phyloP scores from a whole-genome alignment of 164 flowering plant species.

The Malania oleifera region DNA sequence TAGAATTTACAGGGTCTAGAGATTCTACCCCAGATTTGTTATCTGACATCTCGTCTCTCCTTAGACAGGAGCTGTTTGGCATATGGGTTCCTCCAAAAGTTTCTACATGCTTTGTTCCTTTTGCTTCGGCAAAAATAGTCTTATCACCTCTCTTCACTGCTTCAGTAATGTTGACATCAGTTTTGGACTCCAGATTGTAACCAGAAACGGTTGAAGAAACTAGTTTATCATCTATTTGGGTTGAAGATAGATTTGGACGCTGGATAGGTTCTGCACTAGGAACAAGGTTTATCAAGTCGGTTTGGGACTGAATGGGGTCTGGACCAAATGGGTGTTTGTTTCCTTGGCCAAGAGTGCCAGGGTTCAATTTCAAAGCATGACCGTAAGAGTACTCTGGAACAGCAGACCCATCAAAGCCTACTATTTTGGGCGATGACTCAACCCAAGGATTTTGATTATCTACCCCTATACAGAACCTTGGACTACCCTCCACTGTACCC shows the following conservation, averaged over 20 bases:
- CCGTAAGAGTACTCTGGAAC: constrained; percentile 38
- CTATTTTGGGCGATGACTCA: constrained; percentile 38
- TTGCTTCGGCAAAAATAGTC: constrained; percentile 17
- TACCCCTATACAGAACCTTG: constrained; percentile 35
- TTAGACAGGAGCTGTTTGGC: constrained; percentile 11
- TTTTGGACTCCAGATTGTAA: constrained; percentile 13
- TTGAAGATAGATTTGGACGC: constrained; percentile 20
- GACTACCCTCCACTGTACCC: constrained; percentile 42
- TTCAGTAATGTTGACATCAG: constrained; percentile 16
- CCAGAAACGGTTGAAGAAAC: constrained; percentile 18
- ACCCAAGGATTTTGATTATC: constrained; percentile 51
- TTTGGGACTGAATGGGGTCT: constrained; percentile 24
- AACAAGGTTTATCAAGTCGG: constrained; percentile 23
- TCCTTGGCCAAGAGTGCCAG: constrained; percentile 28
- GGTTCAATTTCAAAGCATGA: constrained; percentile 28
- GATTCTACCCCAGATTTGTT: constrained; percentile 12
- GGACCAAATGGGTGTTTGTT: constrained; percentile 19
- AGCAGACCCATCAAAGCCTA: constrained; percentile 50
- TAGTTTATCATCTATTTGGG: constrained; percentile 19
- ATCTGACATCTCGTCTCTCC: constrained; percentile 13
- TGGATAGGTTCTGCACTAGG: constrained; percentile 20
- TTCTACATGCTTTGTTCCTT: constrained; percentile 12
- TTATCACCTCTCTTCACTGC: constrained; percentile 20
- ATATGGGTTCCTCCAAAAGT: constrained; percentile 17
- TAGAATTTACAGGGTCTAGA: constrained; percentile 14